A percentile compares a stretch with the other conserved stretches of the same genome.
These are phyloP conservation scores for Solanum piurae DNA, from an alignment of 257 asterid genomes.

Conservation along the genomic window DNA sequence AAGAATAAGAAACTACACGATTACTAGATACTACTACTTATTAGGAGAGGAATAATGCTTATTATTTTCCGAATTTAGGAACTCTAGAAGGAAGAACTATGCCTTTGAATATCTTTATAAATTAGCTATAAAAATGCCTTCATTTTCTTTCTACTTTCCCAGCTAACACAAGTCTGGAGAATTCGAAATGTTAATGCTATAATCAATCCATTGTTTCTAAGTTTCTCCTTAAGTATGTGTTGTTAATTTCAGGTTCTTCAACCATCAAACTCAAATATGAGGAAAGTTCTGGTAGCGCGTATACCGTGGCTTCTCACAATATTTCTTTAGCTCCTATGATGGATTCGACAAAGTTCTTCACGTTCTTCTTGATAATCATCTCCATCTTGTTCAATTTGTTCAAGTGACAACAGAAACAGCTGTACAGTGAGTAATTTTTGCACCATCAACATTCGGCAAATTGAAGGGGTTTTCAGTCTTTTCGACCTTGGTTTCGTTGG, in stretches of 20 bases:
- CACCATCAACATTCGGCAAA: background rate
- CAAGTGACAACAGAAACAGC: background rate
- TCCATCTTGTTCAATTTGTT: constrained; percentile 20
- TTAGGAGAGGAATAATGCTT: background rate
- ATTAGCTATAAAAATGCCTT: background rate
- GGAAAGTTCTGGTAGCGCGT: constrained; percentile 28
- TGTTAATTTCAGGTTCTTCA: constrained; percentile 49
- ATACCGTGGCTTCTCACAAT: constrained; percentile 42
- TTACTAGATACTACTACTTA: background rate
- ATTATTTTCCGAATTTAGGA: background rate
- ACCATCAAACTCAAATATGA: constrained; percentile 57
- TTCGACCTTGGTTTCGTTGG: background rate
- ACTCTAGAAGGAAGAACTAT: background rate
- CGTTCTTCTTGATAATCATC: constrained; percentile 24
- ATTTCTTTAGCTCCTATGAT: constrained; percentile 32
- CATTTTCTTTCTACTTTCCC: background rate
- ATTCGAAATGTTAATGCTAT: background rate
- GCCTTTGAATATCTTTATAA: background rate
- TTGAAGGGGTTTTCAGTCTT: background rate
- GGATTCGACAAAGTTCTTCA: constrained; percentile 16
- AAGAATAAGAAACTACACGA: background rate
- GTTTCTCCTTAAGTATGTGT: background rate
- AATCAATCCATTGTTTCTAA: background rate
- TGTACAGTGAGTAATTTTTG: background rate
- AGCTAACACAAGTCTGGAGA: background rate